Evolutionary conservation across 2,329 filamentous ascomycete genomes (phyloP).

Genomic region (Trichoderma lentiforme): DNA sequence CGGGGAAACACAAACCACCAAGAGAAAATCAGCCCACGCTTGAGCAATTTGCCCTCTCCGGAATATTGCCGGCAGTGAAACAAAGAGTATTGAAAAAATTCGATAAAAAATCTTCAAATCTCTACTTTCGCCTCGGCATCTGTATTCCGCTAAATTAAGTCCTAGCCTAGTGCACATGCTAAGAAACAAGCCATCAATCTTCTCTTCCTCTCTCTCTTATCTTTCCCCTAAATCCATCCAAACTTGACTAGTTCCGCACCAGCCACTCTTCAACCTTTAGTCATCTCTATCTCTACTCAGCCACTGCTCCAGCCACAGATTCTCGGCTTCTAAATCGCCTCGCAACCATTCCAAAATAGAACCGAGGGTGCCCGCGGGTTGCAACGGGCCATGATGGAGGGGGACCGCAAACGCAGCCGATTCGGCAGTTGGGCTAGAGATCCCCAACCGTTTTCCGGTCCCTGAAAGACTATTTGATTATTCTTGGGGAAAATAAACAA

Average conservation of each 20-base stretch:
- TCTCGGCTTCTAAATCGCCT: background rate
- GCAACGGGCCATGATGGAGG: slow-evolving; percentile 8
- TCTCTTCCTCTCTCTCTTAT: background rate
- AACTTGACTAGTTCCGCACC: background rate
- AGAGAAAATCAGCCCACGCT: background rate
- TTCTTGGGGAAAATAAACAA: background rate
- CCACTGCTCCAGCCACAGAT: background rate
- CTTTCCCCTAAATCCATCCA: background rate
- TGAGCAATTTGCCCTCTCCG: background rate
- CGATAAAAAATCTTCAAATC: background rate
- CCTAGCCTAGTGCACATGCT: background rate
- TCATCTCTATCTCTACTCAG: background rate
- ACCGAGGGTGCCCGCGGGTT: slow-evolving; percentile 13
- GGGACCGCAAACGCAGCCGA: slow-evolving; percentile 13
- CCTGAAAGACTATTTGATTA: slow-evolving; percentile 6
- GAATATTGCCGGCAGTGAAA: background rate
- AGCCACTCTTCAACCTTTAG: background rate
- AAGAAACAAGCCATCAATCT: background rate
- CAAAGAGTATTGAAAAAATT: background rate
- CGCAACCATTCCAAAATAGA: slow-evolving; percentile 1
- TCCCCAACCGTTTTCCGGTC: slow-evolving; percentile 11
- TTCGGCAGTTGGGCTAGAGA: slow-evolving; percentile 11
- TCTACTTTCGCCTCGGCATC: background rate
- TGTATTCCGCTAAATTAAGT: background rate
- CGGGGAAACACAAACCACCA: background rate